Evolutionary conservation across 2,329 filamentous ascomycete genomes (phyloP).

Genomic region (Penicillium janthinellum): DNA sequence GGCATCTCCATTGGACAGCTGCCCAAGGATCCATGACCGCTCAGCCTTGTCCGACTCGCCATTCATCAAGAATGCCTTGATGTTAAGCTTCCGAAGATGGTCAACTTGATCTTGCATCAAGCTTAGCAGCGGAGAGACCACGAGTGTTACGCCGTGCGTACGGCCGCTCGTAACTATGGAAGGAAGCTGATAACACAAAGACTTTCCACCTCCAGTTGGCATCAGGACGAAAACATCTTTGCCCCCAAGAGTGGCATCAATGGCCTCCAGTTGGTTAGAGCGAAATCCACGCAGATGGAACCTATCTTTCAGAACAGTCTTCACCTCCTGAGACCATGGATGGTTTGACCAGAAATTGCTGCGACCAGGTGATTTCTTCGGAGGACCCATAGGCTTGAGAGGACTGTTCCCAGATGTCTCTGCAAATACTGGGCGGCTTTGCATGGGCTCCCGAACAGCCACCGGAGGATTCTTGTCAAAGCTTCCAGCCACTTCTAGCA

Average conservation of each 20-base stretch:
- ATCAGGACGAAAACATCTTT: conserved; percentile 94
- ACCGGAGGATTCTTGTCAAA: conserved; percentile 34
- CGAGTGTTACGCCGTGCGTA: conserved; percentile 82
- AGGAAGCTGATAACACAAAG: conserved; percentile 92
- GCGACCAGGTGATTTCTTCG: conserved; percentile 36
- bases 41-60: conserved; percentile 68
- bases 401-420: conserved; percentile 45
- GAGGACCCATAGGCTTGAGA: conserved; percentile 32
- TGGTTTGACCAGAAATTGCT: conserved; percentile 58
- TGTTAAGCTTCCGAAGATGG: conserved; percentile 72
- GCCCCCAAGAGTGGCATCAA: conserved; percentile 86
- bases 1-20: conserved; percentile 63
- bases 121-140: conserved; percentile 92
- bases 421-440: conserved; percentile 41
- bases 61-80: conserved; percentile 81
- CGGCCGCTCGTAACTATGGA: conserved; percentile 78
- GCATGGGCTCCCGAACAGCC: conserved; percentile 13
- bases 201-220: conserved; percentile 97
- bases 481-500: conserved; percentile 47
- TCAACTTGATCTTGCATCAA: conserved; percentile 96
- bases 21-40: conserved; percentile 66
- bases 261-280: conserved; percentile 88
- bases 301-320: conserved; percentile 73
- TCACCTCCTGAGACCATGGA: conserved; percentile 85
- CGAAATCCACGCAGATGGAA: conserved; percentile 88